Conservation (phyloP, 805 yeast species). For the Lipomyces oligophaga region DNA sequence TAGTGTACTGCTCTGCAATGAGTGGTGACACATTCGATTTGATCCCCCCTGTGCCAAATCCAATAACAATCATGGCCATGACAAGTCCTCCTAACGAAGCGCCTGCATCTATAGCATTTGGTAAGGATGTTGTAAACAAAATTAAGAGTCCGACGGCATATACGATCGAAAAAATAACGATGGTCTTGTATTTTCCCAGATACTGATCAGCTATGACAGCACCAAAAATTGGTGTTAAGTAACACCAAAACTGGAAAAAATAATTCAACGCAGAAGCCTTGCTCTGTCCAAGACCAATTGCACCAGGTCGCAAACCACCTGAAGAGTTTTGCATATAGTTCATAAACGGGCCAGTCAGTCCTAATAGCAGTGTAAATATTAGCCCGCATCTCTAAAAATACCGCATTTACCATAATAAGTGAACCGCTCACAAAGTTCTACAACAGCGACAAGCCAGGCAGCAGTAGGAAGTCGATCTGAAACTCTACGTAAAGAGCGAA, state of each 20-base stretch:
- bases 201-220: slow-evolving; percentile 72
- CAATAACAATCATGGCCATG: slow-evolving; percentile 56
- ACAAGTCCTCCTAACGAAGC: slow-evolving; percentile 63
- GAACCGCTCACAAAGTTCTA: slow-evolving; percentile 78
- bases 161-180: slow-evolving; percentile 54
- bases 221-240: slow-evolving; percentile 72
- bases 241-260: slow-evolving; percentile 79
- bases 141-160: slow-evolving; percentile 62
- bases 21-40: slow-evolving; percentile 72
- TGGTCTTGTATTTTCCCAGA: slow-evolving; percentile 69
- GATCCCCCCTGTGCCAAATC: slow-evolving; percentile 77
- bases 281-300: slow-evolving; percentile 55
- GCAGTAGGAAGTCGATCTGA: slow-evolving; percentile 50
- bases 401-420: slow-evolving; percentile 80
- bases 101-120: slow-evolving; percentile 47
- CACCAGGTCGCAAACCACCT: slow-evolving; percentile 48
- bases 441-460: slow-evolving; percentile 63
- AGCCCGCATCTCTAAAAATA: background rate
- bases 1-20: slow-evolving; percentile 70
- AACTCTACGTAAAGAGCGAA: slow-evolving; percentile 51
- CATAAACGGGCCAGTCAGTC: slow-evolving; percentile 68
- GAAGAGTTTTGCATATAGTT: slow-evolving; percentile 64
- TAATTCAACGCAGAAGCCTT: slow-evolving; percentile 71
- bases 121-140: slow-evolving; percentile 66
- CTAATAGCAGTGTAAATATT: background rate